These are phyloP conservation scores for Neofusicoccum parvum DNA, from an alignment of 2,329 filamentous ascomycete species.

Conservation along the genomic window DNA sequence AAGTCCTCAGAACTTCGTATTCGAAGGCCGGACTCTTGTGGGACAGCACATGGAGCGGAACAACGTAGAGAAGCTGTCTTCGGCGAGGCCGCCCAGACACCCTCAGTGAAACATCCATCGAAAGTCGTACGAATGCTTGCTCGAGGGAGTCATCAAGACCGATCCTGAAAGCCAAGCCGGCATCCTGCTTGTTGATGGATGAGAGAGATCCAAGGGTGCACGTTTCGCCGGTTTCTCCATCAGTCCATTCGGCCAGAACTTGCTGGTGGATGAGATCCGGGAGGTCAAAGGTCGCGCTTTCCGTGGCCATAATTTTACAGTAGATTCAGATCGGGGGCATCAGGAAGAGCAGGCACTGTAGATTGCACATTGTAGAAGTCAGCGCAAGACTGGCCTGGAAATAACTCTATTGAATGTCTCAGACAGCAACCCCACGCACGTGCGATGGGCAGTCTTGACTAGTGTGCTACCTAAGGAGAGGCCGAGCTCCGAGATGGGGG, in stretches of 20 bases:
- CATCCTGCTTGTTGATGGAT: constrained; percentile 10
- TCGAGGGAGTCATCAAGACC: not conserved
- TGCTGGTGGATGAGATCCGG: constrained; percentile 1
- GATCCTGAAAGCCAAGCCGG: not conserved
- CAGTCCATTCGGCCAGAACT: constrained; percentile 15
- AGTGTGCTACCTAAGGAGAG: not conserved
- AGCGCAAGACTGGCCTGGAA: not conserved
- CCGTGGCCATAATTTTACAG: not conserved
- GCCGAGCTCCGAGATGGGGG: not conserved
- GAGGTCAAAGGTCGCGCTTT: not conserved
- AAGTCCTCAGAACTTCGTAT: not conserved
- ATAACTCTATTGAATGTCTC: not conserved
- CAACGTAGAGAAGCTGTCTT: not conserved
- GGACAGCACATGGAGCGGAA: constrained; percentile 1
- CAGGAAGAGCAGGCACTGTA: not conserved
- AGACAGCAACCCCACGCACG: no score
- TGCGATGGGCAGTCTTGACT: not conserved
- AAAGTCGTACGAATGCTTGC: constrained; percentile 13
- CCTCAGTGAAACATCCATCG: constrained; percentile 7
- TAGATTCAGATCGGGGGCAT: not conserved
- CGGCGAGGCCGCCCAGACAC: not conserved
- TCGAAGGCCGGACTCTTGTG: not conserved
- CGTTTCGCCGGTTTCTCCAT: not conserved
- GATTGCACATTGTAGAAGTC: not conserved
- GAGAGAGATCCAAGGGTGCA: constrained; percentile 6